Base-by-base conservation (phyloP, 225 moss, liverwort and hornwort species). In the Lunularia cruciata region DNA sequence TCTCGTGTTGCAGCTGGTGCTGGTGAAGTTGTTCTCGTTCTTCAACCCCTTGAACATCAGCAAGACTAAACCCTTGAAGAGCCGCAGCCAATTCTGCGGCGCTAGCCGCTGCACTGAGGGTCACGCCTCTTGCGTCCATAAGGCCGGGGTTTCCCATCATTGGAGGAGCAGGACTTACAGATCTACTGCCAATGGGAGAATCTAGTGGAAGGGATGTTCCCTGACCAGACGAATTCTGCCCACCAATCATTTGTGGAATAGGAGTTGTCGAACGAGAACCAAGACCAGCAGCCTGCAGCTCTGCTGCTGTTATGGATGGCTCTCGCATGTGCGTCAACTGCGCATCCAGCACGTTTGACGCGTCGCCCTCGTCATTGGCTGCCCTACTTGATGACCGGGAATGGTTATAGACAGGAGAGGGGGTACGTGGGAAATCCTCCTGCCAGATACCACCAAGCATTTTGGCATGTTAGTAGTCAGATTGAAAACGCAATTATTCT, bases 251-350 rank as follows among this genome's bases (percentile, higher is more conserved):
- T 52, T 71, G 89, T 18, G 98, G 89, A 37, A 88, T 82, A 2
- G 98, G 98, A 32, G 98, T 98, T 16, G 98, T 88, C 12, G 91
- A 91, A 26, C 93, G 87, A 45, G 98, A 98, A 46, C 92, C 92
- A 62, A 85, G 71, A 2, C 80, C 89, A 8, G 89, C 85, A 14
- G 72, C 86, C 89, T 48, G 85, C 74, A 75, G 63, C 61, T 73
- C 85, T 54, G 80, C 83, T 13, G 80, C 64, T 38, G 73, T 87
- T 9, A 88, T 75, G 20, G 72, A 66, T 57, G 77, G 68, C 47
- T 98, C 98, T 13, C 93, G 93, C 69, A 93, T 57, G 54, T 98
- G 93, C 30, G 86, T 86, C 74, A 93, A 31, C 66, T 98, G 98
- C 52, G 87, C 76, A 33, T 98, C 98, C 77, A 88, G 59, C 0